These are phyloP conservation scores for Colletotrichum melonis DNA, from an alignment of 2,329 filamentous ascomycete species.

Conservation along the genomic window DNA sequence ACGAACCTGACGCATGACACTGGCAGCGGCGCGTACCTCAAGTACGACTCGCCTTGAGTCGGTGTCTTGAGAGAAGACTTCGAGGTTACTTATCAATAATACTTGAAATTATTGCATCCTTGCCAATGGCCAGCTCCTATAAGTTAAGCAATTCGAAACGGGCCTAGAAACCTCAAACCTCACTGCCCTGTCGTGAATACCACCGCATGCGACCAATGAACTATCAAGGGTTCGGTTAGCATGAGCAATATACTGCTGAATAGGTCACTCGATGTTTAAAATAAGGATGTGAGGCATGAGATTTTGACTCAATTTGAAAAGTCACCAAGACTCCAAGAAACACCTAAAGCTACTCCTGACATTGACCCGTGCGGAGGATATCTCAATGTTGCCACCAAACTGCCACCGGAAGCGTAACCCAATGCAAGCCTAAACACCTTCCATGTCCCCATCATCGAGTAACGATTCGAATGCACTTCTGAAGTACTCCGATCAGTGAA, in stretches of 20 bases:
- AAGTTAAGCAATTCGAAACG: no score
- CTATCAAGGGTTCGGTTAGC: no score
- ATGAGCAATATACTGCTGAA: no score
- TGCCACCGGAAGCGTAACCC: not conserved
- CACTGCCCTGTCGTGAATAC: no score
- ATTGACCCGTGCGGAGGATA: not conserved
- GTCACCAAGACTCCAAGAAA: not conserved
- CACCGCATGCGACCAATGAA: no score
- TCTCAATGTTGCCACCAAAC: not conserved
- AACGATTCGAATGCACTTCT: not conserved
- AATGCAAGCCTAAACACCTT: not conserved
- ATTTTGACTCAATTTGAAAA: not conserved
- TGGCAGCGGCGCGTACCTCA: constrained; percentile 15
- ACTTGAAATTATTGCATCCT: no score
- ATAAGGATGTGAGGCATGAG: not conserved
- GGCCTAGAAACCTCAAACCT: no score
- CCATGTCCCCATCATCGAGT: not conserved
- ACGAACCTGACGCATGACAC: constrained; percentile 63
- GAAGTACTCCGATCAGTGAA: no score
- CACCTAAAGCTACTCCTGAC: not conserved
- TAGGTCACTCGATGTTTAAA: no score
- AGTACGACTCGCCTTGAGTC: constrained; percentile 4
- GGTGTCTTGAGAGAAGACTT: no score
- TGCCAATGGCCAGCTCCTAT: no score
- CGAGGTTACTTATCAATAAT: no score